Percentiles rank a stretch among this genome's conserved stretches.
phyloP scores from a whole-genome alignment of 371 early-diverging fungal species.

The Umbelopsis sp. region DNA sequence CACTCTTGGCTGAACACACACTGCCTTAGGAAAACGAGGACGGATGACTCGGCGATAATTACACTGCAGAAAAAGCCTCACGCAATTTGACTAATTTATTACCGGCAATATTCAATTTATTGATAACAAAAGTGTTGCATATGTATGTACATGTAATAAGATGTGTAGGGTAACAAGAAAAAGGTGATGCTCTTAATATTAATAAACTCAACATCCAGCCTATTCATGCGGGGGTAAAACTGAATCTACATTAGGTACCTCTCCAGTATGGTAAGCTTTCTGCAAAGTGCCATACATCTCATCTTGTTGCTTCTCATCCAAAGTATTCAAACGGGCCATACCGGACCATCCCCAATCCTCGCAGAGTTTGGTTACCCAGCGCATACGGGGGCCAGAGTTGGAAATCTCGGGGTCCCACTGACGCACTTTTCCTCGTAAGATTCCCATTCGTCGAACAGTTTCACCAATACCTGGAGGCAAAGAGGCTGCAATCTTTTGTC shows the following conservation, averaged over 20 bases:
- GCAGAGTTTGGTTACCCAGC: conserved; percentile 77
- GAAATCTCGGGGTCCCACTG: conserved; percentile 69
- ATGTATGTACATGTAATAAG: neutral
- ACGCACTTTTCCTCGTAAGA: conserved; percentile 68
- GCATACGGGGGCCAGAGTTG: conserved; percentile 75
- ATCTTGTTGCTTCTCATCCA: conserved; percentile 31
- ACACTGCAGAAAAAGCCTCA: neutral
- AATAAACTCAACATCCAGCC: neutral
- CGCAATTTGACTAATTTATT: neutral
- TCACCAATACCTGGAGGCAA: conserved; percentile 69
- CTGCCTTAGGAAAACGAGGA: too few species aligned
- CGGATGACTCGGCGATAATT: neutral
- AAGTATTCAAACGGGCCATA: conserved; percentile 34
- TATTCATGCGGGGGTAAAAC: conserved; percentile 23
- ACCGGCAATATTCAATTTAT: too few species aligned
- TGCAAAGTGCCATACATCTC: conserved; percentile 55
- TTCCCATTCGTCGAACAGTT: conserved; percentile 75
- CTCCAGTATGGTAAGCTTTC: conserved; percentile 55
- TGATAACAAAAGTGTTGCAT: too few species aligned
- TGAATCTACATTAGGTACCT: conserved; percentile 32
- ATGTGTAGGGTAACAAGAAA: neutral
- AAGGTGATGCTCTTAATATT: neutral
- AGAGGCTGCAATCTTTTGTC: conserved; percentile 64
- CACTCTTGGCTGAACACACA: too few species aligned
- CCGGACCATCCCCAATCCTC: conserved; percentile 51